Percentiles rank a stretch among this genome's conserved stretches.
Evolutionary conservation across 495 filamentous ascomycete genomes (phyloP).

Genomic region (Penicillium herquei): DNA sequence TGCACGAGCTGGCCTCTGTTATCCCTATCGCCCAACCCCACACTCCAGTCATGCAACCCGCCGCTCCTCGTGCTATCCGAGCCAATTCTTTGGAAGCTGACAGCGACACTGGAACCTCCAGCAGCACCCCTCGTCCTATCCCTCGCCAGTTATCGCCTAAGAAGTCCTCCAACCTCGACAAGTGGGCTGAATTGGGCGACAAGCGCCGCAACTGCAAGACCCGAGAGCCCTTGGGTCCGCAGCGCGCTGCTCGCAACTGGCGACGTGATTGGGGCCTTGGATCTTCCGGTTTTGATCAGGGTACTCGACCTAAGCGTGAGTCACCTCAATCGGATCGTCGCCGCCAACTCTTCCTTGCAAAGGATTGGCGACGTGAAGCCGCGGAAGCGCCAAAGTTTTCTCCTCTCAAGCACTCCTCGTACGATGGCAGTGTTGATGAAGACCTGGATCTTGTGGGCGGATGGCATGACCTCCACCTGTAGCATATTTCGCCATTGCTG

Average conservation of each 20-base stretch:
- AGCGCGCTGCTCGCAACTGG: conserved; percentile 45
- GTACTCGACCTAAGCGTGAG: conserved; percentile 52
- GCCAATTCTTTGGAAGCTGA: conserved; percentile 53
- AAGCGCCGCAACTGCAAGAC: conserved; percentile 66
- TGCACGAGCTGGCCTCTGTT: conserved; percentile 48
- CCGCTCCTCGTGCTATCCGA: conserved; percentile 30
- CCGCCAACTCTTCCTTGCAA: conserved; percentile 43
- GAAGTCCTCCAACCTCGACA: conserved; percentile 63
- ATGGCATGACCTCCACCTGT: conserved; percentile 66
- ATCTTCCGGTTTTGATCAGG: conserved; percentile 51
- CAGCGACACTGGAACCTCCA: conserved; percentile 64
- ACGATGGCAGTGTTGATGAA: conserved; percentile 62
- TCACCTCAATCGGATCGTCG: conserved; percentile 35
- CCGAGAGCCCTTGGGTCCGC: conserved; percentile 37
- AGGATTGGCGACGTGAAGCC: conserved; percentile 66
- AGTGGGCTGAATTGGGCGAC: conserved; percentile 83
- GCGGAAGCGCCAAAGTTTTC: conserved; percentile 29
- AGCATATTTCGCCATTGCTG: conserved; percentile 16
- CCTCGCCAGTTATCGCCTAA: conserved; percentile 52
- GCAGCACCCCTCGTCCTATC: conserved; percentile 49
- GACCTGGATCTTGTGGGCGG: conserved; percentile 89
- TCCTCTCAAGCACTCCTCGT: conserved; percentile 23
- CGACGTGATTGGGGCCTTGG: conserved; percentile 54
- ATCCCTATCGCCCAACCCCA: conserved; percentile 45
- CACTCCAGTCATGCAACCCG: conserved; percentile 9